These are phyloP conservation scores for Tulasnella sp. DNA, from an alignment of 768 basidiomycete species.

Conservation along the genomic window DNA sequence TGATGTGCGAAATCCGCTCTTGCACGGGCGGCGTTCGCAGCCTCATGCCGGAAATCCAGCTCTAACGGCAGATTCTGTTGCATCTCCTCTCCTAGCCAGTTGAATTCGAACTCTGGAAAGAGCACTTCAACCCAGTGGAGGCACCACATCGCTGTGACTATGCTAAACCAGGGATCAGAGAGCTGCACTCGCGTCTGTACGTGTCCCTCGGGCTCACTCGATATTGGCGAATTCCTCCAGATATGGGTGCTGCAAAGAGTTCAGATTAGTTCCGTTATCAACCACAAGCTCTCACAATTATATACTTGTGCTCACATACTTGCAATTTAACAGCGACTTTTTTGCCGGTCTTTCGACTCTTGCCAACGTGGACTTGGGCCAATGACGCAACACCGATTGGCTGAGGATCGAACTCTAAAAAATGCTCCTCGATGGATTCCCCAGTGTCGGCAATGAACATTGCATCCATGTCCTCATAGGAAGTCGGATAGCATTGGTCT, in stretches of 20 bases:
- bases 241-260: conserved; percentile 67
- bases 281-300: conserved; percentile 22
- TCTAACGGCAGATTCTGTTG: conserved; percentile 76
- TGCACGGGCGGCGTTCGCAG: conserved; percentile 68
- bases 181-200: conserved; percentile 36
- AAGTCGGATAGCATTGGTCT: conserved; percentile 88
- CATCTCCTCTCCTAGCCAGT: conserved; percentile 94
- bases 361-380: conserved; percentile 89
- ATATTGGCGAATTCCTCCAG: conserved; percentile 85
- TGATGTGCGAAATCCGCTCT: conserved; percentile 56
- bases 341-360: conserved; percentile 56
- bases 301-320: not conserved
- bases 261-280: conserved; percentile 24
- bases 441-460: conserved; percentile 79
- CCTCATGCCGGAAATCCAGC: conserved; percentile 91
- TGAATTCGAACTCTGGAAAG: conserved; percentile 95
- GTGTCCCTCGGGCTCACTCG: conserved; percentile 72
- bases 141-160: conserved; percentile 32
- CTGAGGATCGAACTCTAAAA: conserved; percentile 71
- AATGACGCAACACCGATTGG: conserved; percentile 95
- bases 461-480: conserved; percentile 60
- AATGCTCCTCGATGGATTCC: conserved; percentile 55
- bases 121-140: conserved; percentile 80
- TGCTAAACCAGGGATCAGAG: conserved; percentile 20
- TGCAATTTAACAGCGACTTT: conserved; percentile 68